A percentile compares a stretch with the other conserved stretches of the same genome.
phyloP scores from a whole-genome alignment of 495 filamentous ascomycete species.

The Parmelia sp. region DNA sequence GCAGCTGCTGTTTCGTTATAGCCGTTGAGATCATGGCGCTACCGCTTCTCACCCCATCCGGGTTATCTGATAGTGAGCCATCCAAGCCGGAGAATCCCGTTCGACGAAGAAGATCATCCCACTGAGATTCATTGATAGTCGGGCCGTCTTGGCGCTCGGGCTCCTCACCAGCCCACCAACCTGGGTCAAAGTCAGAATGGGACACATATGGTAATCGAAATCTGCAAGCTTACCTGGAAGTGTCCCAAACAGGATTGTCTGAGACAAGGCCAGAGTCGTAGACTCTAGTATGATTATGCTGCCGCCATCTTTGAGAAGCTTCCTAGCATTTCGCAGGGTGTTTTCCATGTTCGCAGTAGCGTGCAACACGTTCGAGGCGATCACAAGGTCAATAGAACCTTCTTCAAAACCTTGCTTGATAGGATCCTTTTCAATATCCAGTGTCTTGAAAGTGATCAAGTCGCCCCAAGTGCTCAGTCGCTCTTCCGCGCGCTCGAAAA shows the following conservation, averaged over 20 bases:
- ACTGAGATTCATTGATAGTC: conserved; percentile 17
- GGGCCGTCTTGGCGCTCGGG: conserved; percentile 17
- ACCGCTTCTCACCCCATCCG: conserved; percentile 1
- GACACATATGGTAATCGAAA: background rate
- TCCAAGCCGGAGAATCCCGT: conserved; percentile 21
- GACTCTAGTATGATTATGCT: conserved; percentile 25
- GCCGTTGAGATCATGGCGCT: conserved; percentile 7
- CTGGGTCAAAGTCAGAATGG: conserved; percentile 3
- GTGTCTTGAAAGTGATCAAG: conserved; percentile 9
- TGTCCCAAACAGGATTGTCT: conserved; percentile 14
- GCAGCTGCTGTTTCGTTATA: background rate
- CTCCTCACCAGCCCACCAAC: conserved; percentile 29
- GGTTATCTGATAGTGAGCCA: background rate
- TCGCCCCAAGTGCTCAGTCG: conserved; percentile 11
- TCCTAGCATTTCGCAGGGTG: conserved; percentile 31
- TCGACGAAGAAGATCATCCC: conserved; percentile 17
- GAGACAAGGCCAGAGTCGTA: background rate
- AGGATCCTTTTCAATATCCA: conserved; percentile 28
- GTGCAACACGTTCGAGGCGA: conserved; percentile 26
- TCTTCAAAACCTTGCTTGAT: conserved; percentile 38
- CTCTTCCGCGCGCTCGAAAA: conserved; percentile 33
- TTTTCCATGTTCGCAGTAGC: conserved; percentile 32
- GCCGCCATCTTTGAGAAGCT: conserved; percentile 28
- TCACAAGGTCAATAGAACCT: conserved; percentile 28
- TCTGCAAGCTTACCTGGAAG: conserved; percentile 1